Base-by-base conservation (phyloP, 2,329 filamentous ascomycete species). In the Nakataea oryzae region DNA sequence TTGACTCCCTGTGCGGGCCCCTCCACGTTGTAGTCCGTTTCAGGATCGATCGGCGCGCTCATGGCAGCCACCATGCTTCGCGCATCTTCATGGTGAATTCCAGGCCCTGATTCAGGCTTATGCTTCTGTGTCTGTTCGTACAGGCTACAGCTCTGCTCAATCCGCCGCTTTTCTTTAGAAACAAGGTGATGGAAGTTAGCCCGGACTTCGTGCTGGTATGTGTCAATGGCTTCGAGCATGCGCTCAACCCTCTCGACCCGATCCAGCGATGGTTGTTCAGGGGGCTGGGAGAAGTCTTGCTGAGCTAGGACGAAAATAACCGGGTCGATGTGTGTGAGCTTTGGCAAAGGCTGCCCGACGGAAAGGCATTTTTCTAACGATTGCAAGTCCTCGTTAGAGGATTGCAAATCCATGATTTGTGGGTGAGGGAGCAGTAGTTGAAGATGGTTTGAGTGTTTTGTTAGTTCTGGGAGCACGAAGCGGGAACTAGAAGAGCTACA, bases 181-280 rank as follows among this genome's bases (percentile, higher is more conserved):
- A 74, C 72, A 58, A 75, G 69, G 63, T 69, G 70, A 30, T 70
- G 50, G 27, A 75, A 63, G 57, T 74, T 74, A 27, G 70, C 66
- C 30, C 67, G 67, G 26, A 75, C 71, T 17, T 66, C 70, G 1
- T 62, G 62, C 14, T 66, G 66, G 60, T 74, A 69, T 60, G 67
- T 66, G 34, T 75, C 72, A 47, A 75, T 63, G 34, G 67, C 71
- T 34, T 69, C 63, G 13, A 73, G 64, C 55, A 72, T 70, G 32
- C 63, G 60, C 62, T 70, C 64, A 21, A 74, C 66, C 3, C 68
- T 70, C 34, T 72, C 70, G 50, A 71, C 58, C 7, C 71, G 64
- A 62, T 68, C 65, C 21, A 66, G 67, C 3, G 71, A 69, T n/a
- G 62, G 47, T 8, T 69, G 66, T 1, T 66, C 61, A 30, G 67